A percentile compares a stretch with the other conserved stretches of the same genome.
Evolutionary conservation across 1,284 basidiomycete species (phyloP).

Genomic region (Coniophora puteana): DNA sequence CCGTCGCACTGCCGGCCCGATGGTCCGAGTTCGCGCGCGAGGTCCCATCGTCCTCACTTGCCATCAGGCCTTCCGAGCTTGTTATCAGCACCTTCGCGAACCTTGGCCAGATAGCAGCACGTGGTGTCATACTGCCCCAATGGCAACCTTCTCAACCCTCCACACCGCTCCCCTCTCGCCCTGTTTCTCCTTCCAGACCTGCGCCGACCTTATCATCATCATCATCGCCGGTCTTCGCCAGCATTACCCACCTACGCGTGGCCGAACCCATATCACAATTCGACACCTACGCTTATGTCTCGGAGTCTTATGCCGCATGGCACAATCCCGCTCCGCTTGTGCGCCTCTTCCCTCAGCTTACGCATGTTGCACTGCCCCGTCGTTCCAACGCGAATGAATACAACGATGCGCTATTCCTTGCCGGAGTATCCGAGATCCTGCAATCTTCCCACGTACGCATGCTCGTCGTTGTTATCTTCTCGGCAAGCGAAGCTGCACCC

Average conservation of each 20-base stretch:
- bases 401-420: constrained; percentile 5
- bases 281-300: not conserved
- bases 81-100: constrained; percentile 5
- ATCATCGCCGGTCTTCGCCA: not conserved
- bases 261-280: too few relatives aligned
- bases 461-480: constrained; percentile 4
- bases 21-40: constrained; percentile 3
- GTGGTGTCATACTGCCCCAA: constrained; percentile 1
- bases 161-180: constrained; percentile 3
- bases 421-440: constrained; percentile 1
- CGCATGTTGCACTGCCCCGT: constrained; percentile 6
- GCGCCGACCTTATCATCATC: not conserved
- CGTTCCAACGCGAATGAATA: constrained; percentile 6
- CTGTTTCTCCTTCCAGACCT: not conserved
- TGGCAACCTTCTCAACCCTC: constrained; percentile 7
- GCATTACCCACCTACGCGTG: constrained; percentile 6
- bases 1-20: constrained; percentile 1
- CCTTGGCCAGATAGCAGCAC: not conserved
- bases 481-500: too few relatives aligned
- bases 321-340: constrained; percentile 5
- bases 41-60: not conserved
- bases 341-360: constrained; percentile 4
- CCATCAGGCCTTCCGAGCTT: constrained; percentile 1
- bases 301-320: constrained; percentile 3
- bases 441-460: not conserved